phyloP scores from a whole-genome alignment of 345 rosid species.

The Salix purpurea region DNA sequence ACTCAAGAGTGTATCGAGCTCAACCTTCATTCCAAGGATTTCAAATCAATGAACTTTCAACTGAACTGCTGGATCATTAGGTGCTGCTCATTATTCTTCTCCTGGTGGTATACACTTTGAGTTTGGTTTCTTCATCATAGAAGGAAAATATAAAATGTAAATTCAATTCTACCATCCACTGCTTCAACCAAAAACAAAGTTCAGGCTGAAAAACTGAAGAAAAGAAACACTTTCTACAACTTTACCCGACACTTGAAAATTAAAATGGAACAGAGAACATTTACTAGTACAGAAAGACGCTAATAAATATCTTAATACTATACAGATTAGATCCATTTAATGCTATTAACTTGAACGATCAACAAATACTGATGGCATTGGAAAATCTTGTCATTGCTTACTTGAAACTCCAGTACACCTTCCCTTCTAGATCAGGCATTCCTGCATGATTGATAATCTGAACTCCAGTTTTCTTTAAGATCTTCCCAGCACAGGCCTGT shows the following conservation, averaged over 20 bases:
- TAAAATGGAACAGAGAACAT: neutral
- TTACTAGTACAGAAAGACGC: neutral
- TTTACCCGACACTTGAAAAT: neutral
- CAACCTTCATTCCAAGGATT: neutral
- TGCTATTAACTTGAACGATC: neutral
- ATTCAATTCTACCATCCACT: too few relatives aligned
- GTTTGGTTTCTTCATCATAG: neutral
- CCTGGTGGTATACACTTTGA: neutral
- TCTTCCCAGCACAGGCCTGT: conserved; percentile 72
- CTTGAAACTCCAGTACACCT: conserved; percentile 81
- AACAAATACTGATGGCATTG: conserved; percentile 7
- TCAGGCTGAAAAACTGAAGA: too few relatives aligned
- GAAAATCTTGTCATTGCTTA: conserved; percentile 38
- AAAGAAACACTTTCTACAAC: neutral
- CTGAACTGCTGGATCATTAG: neutral
- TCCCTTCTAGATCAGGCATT: conserved; percentile 76
- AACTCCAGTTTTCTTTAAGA: conserved; percentile 81
- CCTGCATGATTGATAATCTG: conserved; percentile 87
- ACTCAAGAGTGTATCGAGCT: neutral
- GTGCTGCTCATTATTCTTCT: neutral
- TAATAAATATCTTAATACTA: neutral
- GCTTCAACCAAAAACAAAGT: too few relatives aligned
- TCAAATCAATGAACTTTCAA: too few relatives aligned
- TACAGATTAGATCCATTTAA: neutral
- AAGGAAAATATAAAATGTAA: too few relatives aligned